These are phyloP conservation scores for Citeromyces hawaiiensis DNA, from an alignment of 1,139 yeast genomes.

Conservation along the genomic window DNA sequence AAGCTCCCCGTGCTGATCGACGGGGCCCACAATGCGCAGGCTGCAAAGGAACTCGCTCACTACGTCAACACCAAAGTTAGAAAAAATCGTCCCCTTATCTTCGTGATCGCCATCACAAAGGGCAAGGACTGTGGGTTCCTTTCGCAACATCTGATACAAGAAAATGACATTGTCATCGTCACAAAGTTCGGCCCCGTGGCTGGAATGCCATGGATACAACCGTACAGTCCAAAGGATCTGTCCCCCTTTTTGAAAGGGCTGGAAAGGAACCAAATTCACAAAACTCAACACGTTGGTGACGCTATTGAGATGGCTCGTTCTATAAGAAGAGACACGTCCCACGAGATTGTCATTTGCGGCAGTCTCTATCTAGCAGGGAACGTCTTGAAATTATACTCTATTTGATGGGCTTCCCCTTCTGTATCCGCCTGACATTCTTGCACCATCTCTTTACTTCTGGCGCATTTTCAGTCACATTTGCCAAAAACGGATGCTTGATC, in stretches of 20 bases:
- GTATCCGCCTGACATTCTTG: slow-evolving; percentile 9
- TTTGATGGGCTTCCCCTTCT: slow-evolving; percentile 12
- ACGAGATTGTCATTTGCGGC: slow-evolving; percentile 45
- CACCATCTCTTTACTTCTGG: slow-evolving; percentile 8
- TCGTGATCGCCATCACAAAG: slow-evolving; percentile 60
- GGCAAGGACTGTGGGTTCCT: slow-evolving; percentile 53
- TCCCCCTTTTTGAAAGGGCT: slow-evolving; percentile 20
- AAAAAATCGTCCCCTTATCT: slow-evolving; percentile 28
- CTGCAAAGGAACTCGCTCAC: slow-evolving; percentile 54
- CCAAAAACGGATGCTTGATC: slow-evolving; percentile 16
- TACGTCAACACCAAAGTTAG: slow-evolving; percentile 19
- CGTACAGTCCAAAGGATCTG: slow-evolving; percentile 29
- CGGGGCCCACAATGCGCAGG: slow-evolving; percentile 88
- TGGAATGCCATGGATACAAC: slow-evolving; percentile 84
- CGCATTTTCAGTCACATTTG: slow-evolving; percentile 11
- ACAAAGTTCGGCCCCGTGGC: slow-evolving; percentile 60
- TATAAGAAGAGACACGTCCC: slow-evolving; percentile 7
- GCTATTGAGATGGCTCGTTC: slow-evolving; percentile 2
- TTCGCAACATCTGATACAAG: slow-evolving; percentile 33
- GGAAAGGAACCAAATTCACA: slow-evolving; percentile 19
- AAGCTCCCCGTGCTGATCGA: slow-evolving; percentile 41
- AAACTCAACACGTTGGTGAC: slow-evolving; percentile 5
- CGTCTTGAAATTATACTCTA: slow-evolving; percentile 25
- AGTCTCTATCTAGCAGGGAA: slow-evolving; percentile 70
- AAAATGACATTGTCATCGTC: slow-evolving; percentile 42